phyloP scores from a whole-genome alignment of 2,329 filamentous ascomycete genomes.

The Aspergillus piperis region DNA sequence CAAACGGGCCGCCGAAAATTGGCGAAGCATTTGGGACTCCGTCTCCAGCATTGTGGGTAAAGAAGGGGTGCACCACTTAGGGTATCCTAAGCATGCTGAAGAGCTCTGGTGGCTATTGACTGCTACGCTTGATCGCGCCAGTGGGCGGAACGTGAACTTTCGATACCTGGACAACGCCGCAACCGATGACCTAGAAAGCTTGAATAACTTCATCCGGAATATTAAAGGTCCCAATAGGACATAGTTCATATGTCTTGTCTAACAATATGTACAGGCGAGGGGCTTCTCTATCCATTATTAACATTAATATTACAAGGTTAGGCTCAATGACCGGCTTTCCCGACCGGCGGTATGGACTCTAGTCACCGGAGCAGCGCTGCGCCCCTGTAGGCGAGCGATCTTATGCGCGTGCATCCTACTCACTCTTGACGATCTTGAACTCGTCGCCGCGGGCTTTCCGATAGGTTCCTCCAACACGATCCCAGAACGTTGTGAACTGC shows the following conservation, averaged over 20 bases:
- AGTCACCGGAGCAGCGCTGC: no score
- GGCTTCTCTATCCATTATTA: not conserved
- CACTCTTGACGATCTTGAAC: slow-evolving; percentile 10
- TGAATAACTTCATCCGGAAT: slow-evolving; percentile 35
- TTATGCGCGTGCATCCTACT: slow-evolving; percentile 1
- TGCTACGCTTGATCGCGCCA: slow-evolving; percentile 26
- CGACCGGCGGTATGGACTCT: no score
- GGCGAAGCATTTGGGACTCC: slow-evolving; percentile 32
- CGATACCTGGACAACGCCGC: slow-evolving; percentile 30
- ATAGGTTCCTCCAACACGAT: slow-evolving; percentile 75
- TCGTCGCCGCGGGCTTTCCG: slow-evolving; percentile 20
- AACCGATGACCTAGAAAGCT: slow-evolving; percentile 33
- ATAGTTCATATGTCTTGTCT: not conserved
- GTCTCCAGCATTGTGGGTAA: slow-evolving; percentile 15
- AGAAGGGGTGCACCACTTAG: slow-evolving; percentile 28
- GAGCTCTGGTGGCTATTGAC: slow-evolving; percentile 35
- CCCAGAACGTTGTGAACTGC: slow-evolving; percentile 91
- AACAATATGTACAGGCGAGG: slow-evolving; percentile 5
- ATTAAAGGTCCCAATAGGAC: slow-evolving; percentile 11
- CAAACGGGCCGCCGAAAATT: slow-evolving; percentile 29
- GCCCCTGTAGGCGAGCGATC: no score
- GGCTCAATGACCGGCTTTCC: not conserved
- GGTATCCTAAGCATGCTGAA: slow-evolving; percentile 36
- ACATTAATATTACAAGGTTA: not conserved
- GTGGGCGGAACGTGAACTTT: slow-evolving; percentile 15